These are phyloP conservation scores for Kwoniella bestiolae DNA, from an alignment of 768 basidiomycete genomes.

Conservation along the genomic window DNA sequence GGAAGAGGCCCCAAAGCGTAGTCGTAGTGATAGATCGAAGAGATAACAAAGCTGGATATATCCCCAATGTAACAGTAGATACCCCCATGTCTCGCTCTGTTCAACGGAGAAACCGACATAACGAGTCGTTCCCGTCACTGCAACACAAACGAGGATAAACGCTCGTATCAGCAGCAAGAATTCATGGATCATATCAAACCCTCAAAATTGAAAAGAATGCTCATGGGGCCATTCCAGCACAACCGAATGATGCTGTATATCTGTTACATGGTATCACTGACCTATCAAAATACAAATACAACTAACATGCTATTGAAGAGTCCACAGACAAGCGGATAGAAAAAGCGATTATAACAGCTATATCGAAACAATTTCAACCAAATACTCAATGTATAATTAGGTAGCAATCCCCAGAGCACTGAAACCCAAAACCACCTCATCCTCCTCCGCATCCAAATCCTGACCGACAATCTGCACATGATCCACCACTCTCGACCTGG, in stretches of 20 bases:
- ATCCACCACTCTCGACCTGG: constrained; percentile 15
- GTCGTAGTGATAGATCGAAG: neutral
- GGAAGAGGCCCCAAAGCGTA: constrained; percentile 65
- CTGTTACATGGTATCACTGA: too few relatives aligned
- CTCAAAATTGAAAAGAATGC: too few relatives aligned
- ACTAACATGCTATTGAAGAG: neutral
- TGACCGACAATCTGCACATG: constrained; percentile 25
- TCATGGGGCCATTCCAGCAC: too few relatives aligned
- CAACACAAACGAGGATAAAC: too few relatives aligned
- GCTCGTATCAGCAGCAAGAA: too few relatives aligned
- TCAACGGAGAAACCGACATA: neutral
- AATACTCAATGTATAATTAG: constrained; percentile 7
- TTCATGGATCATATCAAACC: too few relatives aligned
- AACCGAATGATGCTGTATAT: too few relatives aligned
- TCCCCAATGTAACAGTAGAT: constrained; percentile 10
- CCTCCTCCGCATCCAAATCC: constrained; percentile 21
- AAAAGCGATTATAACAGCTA: constrained; percentile 11
- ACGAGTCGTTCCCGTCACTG: too few relatives aligned
- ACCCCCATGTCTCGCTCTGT: neutral
- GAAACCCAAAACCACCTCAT: constrained; percentile 21
- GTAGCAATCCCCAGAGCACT: neutral
- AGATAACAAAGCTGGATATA: neutral
- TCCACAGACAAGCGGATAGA: neutral
- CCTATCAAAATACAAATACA: neutral
- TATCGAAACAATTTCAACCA: neutral